Evolutionary conservation across 129 eudicot genomes (phyloP), one percentile per base, ranked within the genome.

Genomic region (Flaveria bidentis): DNA sequence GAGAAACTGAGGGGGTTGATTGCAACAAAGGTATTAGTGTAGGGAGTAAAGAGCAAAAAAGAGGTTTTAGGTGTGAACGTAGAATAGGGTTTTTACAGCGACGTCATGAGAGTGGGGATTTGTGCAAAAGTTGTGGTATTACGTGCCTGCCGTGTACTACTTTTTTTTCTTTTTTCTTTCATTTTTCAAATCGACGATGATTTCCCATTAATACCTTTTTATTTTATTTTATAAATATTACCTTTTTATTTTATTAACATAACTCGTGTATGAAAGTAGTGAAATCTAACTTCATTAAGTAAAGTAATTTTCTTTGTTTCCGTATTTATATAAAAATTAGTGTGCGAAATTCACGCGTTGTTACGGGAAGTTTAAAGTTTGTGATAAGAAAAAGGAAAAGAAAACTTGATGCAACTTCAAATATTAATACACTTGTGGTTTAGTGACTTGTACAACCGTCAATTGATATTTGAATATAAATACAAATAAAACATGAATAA

Each of bases 71-170:
- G 76, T 69, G 69, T 69, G 81, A 78, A 69, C 39, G 25, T 57
- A 30, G 70, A 57, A 22, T 41, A 45, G 75, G 81, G 52, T 78
- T 55, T 78, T 75, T 63, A 75, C 79, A 75, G 79, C 72, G 79
- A 62, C 79, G 63, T 49, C 79, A 68, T 45, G 73, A 30, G 23
- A 15, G 69, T 78, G 70, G 70, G 69, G 69, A 78, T 78, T 33
- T 69, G 81, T 42, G 81, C 70, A 66, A 46, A 68, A 56, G 57
- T 68, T 67, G 81, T 68, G 81, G 81, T 77, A 41, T 49, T 77
- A 58, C 25, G 75, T 68, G 75, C 62, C 62, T 68, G 75, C 62
- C 76, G 81, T 77, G 70, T 78, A 69, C 69, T 26, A 56, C 76
- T 78, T 69, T 76, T 76, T 57, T 10, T 67, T 41, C 67, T 69